Conservation (phyloP, 2,329 filamentous ascomycete species). For the Fusarium oligoseptatum region DNA sequence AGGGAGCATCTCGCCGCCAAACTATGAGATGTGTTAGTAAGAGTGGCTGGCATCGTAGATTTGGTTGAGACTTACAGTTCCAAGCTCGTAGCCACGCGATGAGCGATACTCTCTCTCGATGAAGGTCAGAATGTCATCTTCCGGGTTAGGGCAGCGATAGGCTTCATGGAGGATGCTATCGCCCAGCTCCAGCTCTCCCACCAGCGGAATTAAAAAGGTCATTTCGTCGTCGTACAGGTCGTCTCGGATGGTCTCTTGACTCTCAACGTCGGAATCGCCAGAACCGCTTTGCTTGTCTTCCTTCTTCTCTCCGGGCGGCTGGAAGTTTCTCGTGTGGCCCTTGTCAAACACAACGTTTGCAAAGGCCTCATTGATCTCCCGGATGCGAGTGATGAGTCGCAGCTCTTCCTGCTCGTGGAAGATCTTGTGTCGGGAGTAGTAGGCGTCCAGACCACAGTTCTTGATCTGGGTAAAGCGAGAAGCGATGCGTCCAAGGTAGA, state of each 20-base stretch:
- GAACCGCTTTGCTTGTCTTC: background rate
- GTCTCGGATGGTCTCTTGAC: conserved; percentile 14
- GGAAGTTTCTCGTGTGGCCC: conserved; percentile 36
- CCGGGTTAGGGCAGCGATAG: conserved; percentile 29
- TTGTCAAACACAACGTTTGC: conserved; percentile 42
- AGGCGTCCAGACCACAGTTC: conserved; percentile 50
- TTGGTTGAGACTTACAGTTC: conserved; percentile 56
- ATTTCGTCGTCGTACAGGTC: conserved; percentile 26
- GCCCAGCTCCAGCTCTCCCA: conserved; percentile 26
- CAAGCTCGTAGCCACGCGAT: conserved; percentile 66
- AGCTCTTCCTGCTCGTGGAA: conserved; percentile 47
- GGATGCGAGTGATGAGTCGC: conserved; percentile 55
- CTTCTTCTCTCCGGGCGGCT: background rate
- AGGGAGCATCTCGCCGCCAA: conserved; percentile 56
- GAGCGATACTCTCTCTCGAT: conserved; percentile 55
- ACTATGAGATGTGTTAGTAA: conserved; percentile 37
- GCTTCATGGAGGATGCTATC: conserved; percentile 47
- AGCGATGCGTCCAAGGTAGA: conserved; percentile 52
- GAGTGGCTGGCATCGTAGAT: too few relatives aligned
- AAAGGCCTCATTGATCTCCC: conserved; percentile 55
- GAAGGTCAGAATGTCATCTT: conserved; percentile 53
- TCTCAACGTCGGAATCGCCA: background rate
- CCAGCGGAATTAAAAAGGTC: conserved; percentile 16
- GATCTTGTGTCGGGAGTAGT: conserved; percentile 50
- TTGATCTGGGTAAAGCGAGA: conserved; percentile 47